Conservation (phyloP, 2,329 filamentous ascomycete species). For the Stagonosporopsis vannaccii region DNA sequence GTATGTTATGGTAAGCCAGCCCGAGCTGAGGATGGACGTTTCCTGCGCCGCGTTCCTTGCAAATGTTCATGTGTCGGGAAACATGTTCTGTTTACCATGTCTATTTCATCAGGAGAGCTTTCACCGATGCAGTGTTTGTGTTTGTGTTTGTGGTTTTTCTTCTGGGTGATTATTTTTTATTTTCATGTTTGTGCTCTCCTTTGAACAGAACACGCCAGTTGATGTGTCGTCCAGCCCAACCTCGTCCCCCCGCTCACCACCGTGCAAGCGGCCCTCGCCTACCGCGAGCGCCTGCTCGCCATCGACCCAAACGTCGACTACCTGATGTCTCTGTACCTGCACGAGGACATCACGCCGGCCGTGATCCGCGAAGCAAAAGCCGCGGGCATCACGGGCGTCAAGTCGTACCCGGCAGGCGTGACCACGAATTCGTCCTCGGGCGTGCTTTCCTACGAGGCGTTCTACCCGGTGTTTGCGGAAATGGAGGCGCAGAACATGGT, state of each 20-base stretch:
- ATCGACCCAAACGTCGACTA: conserved; percentile 59
- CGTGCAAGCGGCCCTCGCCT: conserved; percentile 56
- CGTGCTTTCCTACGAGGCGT: conserved; percentile 72
- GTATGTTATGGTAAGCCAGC: conserved; percentile 59
- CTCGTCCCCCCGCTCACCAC: conserved; percentile 60
- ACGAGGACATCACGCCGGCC: conserved; percentile 57
- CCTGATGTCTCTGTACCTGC: conserved; percentile 61
- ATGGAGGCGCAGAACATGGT: conserved; percentile 86
- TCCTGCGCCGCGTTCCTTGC: not conserved
- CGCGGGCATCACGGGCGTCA: conserved; percentile 75
- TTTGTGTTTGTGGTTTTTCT: too few species aligned
- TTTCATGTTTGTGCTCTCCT: too few species aligned
- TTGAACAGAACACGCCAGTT: not conserved
- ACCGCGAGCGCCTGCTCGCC: conserved; percentile 52
- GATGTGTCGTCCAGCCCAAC: conserved; percentile 53
- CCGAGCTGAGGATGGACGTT: too few species aligned
- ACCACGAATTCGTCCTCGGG: conserved; percentile 67
- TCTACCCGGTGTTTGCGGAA: conserved; percentile 82
- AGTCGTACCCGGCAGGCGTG: conserved; percentile 67
- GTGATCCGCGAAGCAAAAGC: conserved; percentile 74
- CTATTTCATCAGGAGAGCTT: too few species aligned
- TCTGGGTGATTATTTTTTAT: not conserved
- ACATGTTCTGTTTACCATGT: too few species aligned
- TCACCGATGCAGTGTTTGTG: too few species aligned
- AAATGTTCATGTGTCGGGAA: not conserved